Evolutionary conservation across 1,139 yeast genomes (phyloP), one percentile per base, ranked within the genome.

Genomic region (Geotrichum siamense): DNA sequence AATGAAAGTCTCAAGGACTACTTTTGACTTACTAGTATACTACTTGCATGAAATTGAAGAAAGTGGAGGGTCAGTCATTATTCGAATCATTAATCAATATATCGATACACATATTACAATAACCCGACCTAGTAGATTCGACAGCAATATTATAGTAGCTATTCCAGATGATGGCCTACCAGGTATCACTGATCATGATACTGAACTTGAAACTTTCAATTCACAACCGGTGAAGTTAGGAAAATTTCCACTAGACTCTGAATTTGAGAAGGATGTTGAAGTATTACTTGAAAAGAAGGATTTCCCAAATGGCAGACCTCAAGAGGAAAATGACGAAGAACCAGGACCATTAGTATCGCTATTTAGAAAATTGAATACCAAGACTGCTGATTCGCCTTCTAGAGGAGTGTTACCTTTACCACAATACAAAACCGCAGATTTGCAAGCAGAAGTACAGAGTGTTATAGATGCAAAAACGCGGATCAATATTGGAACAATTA

Each of bases 41-140:
- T 91, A 87, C 55, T 67, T 93, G 47, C 94, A 86, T 60, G 97
- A 91, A 59, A 85, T 86, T 58, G 97, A 87, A 63, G 83, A 85
- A 6, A 81, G 81, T 43, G 97, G 97, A 30, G 98, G 98, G 3
- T 82, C 93, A 2, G 75, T 89, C 38, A 71, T 89, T 45, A 85
- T 91, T 45, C 72, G 96, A 53, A 74, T 87, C 44, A 79, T 93
- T 51, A 91, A 91, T 65, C 91, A 87, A 64, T 79, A 86, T 60
- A 71, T 93, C 54, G 80, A 84, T 48, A 82, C 94, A 9, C 73
- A 78, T 49, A 79, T 68, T 17, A 56, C 64, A 2, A 51, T 64
- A 10, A 54, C 62, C n/a, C 55, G 68, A 15, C 69, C 72, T 3
- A 54, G 56, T 36, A 47, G 63, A 4, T 54, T 51, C 38, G 63